Evolutionary conservation across 2,329 filamentous ascomycete genomes (phyloP), one percentile per base, ranked within the genome.

Genomic region (Pseudogymnoascus pannorum): DNA sequence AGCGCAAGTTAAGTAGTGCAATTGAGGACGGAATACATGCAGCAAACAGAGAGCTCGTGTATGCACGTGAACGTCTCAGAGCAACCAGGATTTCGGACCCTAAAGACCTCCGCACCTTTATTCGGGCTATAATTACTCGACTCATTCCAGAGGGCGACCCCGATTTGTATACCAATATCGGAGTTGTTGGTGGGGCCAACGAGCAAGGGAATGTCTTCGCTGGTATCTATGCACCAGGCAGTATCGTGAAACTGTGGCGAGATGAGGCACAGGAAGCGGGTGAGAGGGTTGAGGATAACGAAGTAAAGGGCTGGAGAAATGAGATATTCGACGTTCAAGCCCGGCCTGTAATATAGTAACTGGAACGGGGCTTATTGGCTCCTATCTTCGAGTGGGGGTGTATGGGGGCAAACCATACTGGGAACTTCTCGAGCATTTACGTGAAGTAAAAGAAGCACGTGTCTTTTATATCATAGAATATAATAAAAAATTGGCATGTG

Each of bases 231-330:
- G 87, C 93, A 0, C 93, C 93, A 0, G 92, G 91, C 0, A 96
- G 92, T 73, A 77, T 97, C 24, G 89, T 94, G 59, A 92, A 89
- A 75, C 74, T 96, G n/a, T 96, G 91, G 91, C 84, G 93, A 66
- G 87, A 92, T 66, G 88, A 96, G 75, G 91, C 85, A 0, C 75
- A 78, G 20, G 78, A 80, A 64, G 91, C 90, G 0, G 80, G 80
- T 18, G 89, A 95, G 73, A 81, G 85, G 40, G 84, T 96, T 36
- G 85, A 92, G 66, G 88, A 93, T 66, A 86, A 86, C 70, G 83
- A 68, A 18, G 48, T 24, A 4, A 61, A 58, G 29, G 60, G 81
- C 14, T 96, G 92, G 92, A 82, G 88, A 67, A 96, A 96, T 72
- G 86, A 85, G 51, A 87, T 96, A n/a, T 96, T 96, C 68, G 79